These are phyloP conservation scores for Sinapis alba DNA, from an alignment of 441 rosid genomes.

Conservation along the genomic window DNA sequence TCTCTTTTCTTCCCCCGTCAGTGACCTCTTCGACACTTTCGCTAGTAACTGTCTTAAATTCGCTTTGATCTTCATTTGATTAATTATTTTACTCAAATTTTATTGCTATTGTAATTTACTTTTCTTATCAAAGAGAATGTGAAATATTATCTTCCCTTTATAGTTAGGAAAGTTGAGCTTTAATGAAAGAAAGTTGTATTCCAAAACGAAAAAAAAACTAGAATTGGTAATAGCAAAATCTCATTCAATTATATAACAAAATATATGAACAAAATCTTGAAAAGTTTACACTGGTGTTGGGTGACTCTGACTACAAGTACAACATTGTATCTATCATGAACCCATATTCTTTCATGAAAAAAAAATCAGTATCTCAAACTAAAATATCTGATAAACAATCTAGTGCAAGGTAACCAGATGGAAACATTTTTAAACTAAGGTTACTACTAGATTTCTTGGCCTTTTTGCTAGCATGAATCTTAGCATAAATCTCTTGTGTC, in stretches of 20 bases:
- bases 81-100: too few species aligned
- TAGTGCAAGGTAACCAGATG: not conserved
- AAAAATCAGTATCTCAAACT: not conserved
- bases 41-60: too few species aligned
- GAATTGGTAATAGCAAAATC: conserved; percentile 1
- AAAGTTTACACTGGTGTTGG: not conserved
- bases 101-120: too few species aligned
- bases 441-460: conserved; percentile 19
- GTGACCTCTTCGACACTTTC: too few species aligned
- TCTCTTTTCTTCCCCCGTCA: too few species aligned
- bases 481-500: conserved; percentile 47
- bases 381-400: not conserved
- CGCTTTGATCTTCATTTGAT: too few species aligned
- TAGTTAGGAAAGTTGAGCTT: too few species aligned
- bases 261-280: not conserved
- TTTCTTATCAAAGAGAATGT: too few species aligned
- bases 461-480: conserved; percentile 46
- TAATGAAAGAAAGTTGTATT: too few species aligned
- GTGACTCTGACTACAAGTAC: not conserved
- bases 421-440: conserved; percentile 24
- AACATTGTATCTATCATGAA: conserved; percentile 19
- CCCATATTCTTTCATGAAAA: conserved; percentile 10
- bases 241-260: not conserved
- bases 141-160: too few species aligned
- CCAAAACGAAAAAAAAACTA: not conserved